phyloP scores from a whole-genome alignment of 129 eudicot species.

The Solidago caesia region DNA sequence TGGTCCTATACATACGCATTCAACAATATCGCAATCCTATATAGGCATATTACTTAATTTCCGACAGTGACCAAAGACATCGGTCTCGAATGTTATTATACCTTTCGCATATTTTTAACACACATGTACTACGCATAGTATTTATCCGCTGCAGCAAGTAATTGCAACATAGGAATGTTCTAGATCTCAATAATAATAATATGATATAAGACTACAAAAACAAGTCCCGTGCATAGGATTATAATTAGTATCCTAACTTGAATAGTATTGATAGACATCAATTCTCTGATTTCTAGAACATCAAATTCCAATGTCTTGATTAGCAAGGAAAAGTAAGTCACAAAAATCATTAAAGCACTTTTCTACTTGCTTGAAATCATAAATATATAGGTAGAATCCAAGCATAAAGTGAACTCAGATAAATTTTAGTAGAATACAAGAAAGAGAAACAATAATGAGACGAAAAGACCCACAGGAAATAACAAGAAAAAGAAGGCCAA shows the following conservation, averaged over 20 bases:
- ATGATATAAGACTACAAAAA: conserved; percentile 11
- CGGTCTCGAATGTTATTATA: too few species aligned
- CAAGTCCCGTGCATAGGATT: conserved; percentile 3
- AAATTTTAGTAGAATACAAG: too few species aligned
- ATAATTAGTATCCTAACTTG: not conserved
- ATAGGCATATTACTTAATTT: too few species aligned
- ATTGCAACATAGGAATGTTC: conserved; percentile 1
- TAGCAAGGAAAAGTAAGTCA: conserved; percentile 43
- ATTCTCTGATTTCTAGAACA: not conserved
- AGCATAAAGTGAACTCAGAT: too few species aligned
- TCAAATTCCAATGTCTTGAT: not conserved
- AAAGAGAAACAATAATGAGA: too few species aligned
- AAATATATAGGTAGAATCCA: conserved; percentile 52
- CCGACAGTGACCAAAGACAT: too few species aligned
- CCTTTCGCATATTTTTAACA: too few species aligned
- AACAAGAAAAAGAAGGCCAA: too few species aligned
- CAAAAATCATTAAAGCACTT: conserved; percentile 90
- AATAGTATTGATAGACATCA: not conserved
- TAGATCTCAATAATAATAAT: not conserved
- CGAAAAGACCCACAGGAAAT: too few species aligned
- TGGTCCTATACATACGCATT: too few species aligned
- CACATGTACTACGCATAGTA: not conserved
- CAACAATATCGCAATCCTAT: too few species aligned
- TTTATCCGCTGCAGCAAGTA: conserved; percentile 8
- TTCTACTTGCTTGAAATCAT: conserved; percentile 81